phyloP scores from a whole-genome alignment of 2,329 filamentous ascomycete species.

The Talaromyces sp. region DNA sequence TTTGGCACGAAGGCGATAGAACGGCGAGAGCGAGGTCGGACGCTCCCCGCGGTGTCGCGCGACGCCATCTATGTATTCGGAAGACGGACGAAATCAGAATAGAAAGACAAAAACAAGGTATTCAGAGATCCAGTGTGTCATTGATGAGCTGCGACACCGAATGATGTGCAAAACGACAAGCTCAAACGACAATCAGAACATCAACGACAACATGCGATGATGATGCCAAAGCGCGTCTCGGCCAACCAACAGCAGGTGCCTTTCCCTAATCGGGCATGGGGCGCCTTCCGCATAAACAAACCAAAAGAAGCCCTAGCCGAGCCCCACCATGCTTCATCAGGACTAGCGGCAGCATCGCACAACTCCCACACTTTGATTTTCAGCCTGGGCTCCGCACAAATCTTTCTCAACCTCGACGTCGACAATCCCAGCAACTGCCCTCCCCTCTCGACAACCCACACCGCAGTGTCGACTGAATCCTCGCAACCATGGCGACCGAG shows the following conservation, averaged over 20 bases:
- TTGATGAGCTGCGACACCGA: background rate
- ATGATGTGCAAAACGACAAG: background rate
- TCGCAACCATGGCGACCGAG: constrained; percentile 87
- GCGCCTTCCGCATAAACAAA: constrained; percentile 36
- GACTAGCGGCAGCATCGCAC: constrained; percentile 28
- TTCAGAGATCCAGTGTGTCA: background rate
- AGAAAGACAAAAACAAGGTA: background rate
- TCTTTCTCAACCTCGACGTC: constrained; percentile 38
- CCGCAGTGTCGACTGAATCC: constrained; percentile 42
- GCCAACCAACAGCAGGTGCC: constrained; percentile 8
- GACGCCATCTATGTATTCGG: constrained; percentile 24
- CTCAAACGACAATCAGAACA: background rate
- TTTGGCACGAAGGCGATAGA: constrained; percentile 62
- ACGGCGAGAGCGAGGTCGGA: constrained; percentile 52
- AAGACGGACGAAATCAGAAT: background rate
- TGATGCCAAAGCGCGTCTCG: constrained; percentile 22
- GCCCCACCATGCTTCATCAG: constrained; percentile 21
- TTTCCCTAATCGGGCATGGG: constrained; percentile 16
- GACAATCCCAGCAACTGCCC: constrained; percentile 21
- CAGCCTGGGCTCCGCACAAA: constrained; percentile 23
- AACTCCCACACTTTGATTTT: constrained; percentile 33
- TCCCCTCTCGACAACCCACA: constrained; percentile 27
- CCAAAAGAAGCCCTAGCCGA: constrained; percentile 38
- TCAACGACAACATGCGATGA: background rate
- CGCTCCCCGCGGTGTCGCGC: constrained; percentile 28